Percentiles rank a stretch among this genome's conserved stretches.
Conservation (phyloP, 768 basidiomycete species). For the Psilocybe azurescens region DNA sequence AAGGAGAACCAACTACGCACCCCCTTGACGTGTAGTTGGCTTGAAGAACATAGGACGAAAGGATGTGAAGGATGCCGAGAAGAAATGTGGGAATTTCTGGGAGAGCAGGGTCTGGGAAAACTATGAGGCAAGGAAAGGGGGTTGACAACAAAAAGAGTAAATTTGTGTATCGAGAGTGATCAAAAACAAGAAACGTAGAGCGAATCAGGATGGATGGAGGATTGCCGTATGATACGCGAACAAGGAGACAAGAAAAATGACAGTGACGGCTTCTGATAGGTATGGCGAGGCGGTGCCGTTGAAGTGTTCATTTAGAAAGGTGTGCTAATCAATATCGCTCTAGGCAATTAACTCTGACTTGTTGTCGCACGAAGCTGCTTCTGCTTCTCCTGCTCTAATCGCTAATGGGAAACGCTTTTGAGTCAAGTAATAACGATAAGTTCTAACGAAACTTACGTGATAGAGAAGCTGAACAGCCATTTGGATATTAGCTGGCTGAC, state of each 20-base stretch:
- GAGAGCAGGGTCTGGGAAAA: not conserved
- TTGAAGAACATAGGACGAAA: conserved; percentile 1
- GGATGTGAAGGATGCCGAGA: not conserved
- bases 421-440: conserved; percentile 1
- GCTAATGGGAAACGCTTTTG: conserved; percentile 43
- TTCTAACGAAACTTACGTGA: conserved; percentile 56
- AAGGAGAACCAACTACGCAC: conserved; percentile 21
- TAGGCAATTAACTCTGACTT: conserved; percentile 23
- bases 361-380: conserved; percentile 64
- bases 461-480: conserved; percentile 94
- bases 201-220: conserved; percentile 2
- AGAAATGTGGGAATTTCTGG: not conserved
- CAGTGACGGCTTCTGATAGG: conserved; percentile 9
- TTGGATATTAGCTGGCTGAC: conserved; percentile 93
- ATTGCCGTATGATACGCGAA: conserved; percentile 10
- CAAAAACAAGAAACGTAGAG: not conserved
- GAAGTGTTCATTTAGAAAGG: conserved; percentile 17
- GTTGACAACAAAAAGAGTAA: conserved; percentile 1
- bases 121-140: not conserved
- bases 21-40: conserved; percentile 18
- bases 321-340: not conserved
- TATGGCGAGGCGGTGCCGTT: conserved; percentile 10
- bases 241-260: conserved; percentile 3
- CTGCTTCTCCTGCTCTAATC: conserved; percentile 89
- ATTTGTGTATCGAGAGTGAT: conserved; percentile 5